phyloP scores from a whole-genome alignment of 169 alveolate genomes.

The Plasmodium inui region DNA sequence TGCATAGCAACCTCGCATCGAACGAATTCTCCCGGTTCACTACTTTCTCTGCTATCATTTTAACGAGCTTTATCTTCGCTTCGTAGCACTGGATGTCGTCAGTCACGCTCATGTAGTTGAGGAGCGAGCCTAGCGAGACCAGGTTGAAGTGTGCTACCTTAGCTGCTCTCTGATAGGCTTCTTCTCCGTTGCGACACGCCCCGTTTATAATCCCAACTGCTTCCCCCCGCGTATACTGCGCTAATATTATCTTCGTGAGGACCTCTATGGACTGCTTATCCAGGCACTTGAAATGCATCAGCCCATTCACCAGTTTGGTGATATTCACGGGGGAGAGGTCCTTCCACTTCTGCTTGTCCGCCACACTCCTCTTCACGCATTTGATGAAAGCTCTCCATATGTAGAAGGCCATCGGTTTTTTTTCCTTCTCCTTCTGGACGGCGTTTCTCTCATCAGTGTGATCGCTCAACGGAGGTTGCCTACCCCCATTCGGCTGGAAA shows the following conservation, averaged over 20 bases:
- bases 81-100: slow-evolving; percentile 53
- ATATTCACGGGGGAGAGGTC: slow-evolving; percentile 32
- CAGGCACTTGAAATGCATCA: slow-evolving; percentile 18
- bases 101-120: slow-evolving; percentile 47
- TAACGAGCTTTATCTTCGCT: slow-evolving; percentile 6
- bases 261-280: slow-evolving; percentile 21
- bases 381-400: slow-evolving; percentile 31
- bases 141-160: slow-evolving; percentile 13
- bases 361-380: slow-evolving; percentile 3
- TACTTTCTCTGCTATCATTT: slow-evolving; percentile 27
- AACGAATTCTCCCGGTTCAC: not conserved
- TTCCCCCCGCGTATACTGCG: not conserved
- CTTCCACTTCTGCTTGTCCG: not conserved
- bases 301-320: slow-evolving; percentile 26
- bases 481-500: not conserved
- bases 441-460: not conserved
- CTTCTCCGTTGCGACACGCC: not conserved
- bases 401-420: not conserved
- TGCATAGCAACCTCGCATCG: slow-evolving; percentile 26
- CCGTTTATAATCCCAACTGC: not conserved
- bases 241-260: slow-evolving; percentile 7
- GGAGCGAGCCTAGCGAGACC: slow-evolving; percentile 9
- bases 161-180: not conserved
- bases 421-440: not conserved
- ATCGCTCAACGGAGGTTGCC: not conserved